These are phyloP conservation scores for Carallia brachiata DNA, from an alignment of 345 rosid genomes.

Conservation along the genomic window DNA sequence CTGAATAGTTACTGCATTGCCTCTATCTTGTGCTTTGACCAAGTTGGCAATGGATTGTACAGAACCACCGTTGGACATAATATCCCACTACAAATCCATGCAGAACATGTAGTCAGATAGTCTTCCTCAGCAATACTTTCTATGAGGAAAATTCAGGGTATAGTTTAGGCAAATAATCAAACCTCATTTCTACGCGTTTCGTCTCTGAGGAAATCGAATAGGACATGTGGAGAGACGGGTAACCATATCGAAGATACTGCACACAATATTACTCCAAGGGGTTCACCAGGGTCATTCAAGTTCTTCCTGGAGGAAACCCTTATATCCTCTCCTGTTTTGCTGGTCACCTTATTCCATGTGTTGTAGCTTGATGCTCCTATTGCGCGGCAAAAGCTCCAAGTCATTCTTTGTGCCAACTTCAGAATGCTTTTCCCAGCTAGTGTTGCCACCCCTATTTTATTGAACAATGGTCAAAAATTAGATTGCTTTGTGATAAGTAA, in stretches of 20 bases:
- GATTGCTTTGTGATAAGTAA: not conserved
- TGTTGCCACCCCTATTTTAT: slow-evolving; percentile 68
- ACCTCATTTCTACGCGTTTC: slow-evolving; percentile 83
- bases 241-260: slow-evolving; percentile 85
- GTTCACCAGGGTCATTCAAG: slow-evolving; percentile 88
- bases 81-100: slow-evolving; percentile 67
- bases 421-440: slow-evolving; percentile 93
- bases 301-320: slow-evolving; percentile 92
- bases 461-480: not conserved
- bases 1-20: slow-evolving; percentile 83
- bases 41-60: slow-evolving; percentile 75
- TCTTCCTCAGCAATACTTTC: not conserved
- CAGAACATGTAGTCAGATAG: slow-evolving; percentile 11
- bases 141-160: not conserved
- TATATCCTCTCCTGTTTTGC: slow-evolving; percentile 90
- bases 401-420: slow-evolving; percentile 91
- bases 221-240: slow-evolving; percentile 64
- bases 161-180: not conserved
- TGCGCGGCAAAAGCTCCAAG: slow-evolving; percentile 72
- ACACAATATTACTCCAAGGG: slow-evolving; percentile 77
- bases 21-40: slow-evolving; percentile 89
- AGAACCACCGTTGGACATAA: slow-evolving; percentile 62
- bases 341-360: slow-evolving; percentile 75
- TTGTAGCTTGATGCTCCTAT: slow-evolving; percentile 95
- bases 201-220: slow-evolving; percentile 87